Percentiles rank a stretch among this genome's conserved stretches.
phyloP scores from a whole-genome alignment of 2,329 filamentous ascomycete genomes.

The Colletotrichum abscissum region DNA sequence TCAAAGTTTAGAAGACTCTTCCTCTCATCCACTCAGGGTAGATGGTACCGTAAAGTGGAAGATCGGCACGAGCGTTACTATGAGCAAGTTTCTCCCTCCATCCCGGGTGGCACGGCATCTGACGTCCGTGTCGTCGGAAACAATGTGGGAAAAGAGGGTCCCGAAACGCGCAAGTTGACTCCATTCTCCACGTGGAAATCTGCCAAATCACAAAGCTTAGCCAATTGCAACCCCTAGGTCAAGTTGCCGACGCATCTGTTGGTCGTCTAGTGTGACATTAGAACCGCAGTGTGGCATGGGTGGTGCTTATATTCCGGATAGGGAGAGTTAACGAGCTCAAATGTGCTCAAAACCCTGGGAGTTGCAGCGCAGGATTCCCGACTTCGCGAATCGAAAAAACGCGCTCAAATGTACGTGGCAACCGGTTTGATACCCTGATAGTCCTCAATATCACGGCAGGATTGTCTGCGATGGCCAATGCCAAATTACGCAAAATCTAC shows the following conservation, averaged over 20 bases:
- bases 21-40: not conserved
- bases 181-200: not conserved
- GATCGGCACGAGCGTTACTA: not conserved
- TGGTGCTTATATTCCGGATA: not conserved
- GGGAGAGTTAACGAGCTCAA: constrained; percentile 18
- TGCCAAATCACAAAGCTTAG: not conserved
- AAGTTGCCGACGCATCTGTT: not conserved
- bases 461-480: not conserved
- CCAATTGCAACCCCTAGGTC: not conserved
- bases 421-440: not conserved
- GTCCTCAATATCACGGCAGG: not conserved
- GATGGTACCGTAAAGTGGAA: not conserved
- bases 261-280: not conserved
- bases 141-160: constrained; percentile 5
- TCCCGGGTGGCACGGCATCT: constrained; percentile 9
- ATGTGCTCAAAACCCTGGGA: constrained; percentile 13
- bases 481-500: not conserved
- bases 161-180: not conserved
- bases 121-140: constrained; percentile 5
- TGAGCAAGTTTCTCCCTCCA: constrained; percentile 25
- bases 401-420: not conserved
- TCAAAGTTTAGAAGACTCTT: not conserved
- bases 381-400: not conserved
- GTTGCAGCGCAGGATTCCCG: not conserved
- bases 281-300: not conserved